Evolutionary conservation across 257 asterid species (phyloP).

Genomic region (Cordia subcordata): DNA sequence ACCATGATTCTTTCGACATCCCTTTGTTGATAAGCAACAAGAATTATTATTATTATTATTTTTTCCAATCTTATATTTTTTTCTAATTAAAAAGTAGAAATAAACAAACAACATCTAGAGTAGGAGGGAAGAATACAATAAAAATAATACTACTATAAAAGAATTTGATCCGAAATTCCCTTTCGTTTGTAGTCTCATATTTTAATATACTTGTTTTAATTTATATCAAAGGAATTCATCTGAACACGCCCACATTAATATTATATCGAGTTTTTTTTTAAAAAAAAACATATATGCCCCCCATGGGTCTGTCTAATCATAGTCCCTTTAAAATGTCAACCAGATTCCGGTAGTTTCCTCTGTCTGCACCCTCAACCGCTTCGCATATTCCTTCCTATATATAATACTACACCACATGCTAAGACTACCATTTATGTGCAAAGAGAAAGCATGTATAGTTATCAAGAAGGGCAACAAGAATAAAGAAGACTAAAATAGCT

Average conservation of each 20-base stretch:
- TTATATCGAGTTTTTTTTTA: too few species aligned
- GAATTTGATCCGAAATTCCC: slow-evolving; percentile 19
- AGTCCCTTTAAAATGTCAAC: slow-evolving; percentile 38
- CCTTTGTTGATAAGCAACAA: slow-evolving; percentile 45
- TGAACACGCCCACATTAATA: too few species aligned
- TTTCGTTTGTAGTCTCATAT: slow-evolving; percentile 11
- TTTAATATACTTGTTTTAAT: too few species aligned
- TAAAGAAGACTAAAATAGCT: background rate
- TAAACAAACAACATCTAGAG: slow-evolving; percentile 10
- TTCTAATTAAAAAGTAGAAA: slow-evolving; percentile 3
- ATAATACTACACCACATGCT: slow-evolving; percentile 10
- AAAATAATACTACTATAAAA: background rate
- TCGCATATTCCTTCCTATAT: slow-evolving; percentile 16
- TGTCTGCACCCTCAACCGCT: slow-evolving; percentile 30
- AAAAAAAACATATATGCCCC: too few species aligned
- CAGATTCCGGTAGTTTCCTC: slow-evolving; percentile 34
- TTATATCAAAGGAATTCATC: too few species aligned
- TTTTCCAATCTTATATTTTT: too few species aligned
- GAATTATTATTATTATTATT: too few species aligned
- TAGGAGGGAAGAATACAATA: slow-evolving; percentile 8
- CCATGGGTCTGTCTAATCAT: slow-evolving; percentile 26
- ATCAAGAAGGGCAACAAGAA: slow-evolving; percentile 3
- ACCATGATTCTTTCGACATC: slow-evolving; percentile 26
- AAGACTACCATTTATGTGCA: slow-evolving; percentile 22
- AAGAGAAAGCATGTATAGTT: slow-evolving; percentile 2